A percentile compares a stretch with the other conserved stretches of the same genome.
Conservation (phyloP, 2,329 filamentous ascomycete species). For the Parastagonospora nodorum region DNA sequence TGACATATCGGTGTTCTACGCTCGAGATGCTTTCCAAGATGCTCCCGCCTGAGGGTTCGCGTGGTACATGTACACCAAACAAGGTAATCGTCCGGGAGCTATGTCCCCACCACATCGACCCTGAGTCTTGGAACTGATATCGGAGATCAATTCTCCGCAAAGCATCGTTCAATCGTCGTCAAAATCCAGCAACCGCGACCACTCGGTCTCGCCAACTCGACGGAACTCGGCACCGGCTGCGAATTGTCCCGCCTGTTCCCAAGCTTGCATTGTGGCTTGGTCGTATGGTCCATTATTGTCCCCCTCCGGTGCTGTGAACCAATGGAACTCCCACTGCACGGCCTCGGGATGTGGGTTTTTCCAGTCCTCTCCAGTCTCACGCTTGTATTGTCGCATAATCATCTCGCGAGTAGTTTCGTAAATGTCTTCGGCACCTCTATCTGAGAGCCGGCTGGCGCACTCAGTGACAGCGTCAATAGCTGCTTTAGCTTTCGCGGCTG, state of each 20-base stretch:
- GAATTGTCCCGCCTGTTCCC: constrained; percentile 93
- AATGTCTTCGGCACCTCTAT: constrained; percentile 82
- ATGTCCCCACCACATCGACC: too few species aligned
- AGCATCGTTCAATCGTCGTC: constrained; percentile 21
- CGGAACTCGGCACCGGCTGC: constrained; percentile 75
- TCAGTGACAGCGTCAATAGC: constrained; percentile 84
- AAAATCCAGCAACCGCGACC: constrained; percentile 50
- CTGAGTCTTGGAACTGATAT: too few species aligned
- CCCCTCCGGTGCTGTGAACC: constrained; percentile 85
- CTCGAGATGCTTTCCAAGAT: too few species aligned
- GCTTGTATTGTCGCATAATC: constrained; percentile 79
- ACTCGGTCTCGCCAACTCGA: constrained; percentile 48
- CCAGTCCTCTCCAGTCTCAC: constrained; percentile 90
- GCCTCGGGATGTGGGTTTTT: constrained; percentile 54
- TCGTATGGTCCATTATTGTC: constrained; percentile 87
- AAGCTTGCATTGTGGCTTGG: constrained; percentile 81
- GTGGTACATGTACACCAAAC: too few species aligned
- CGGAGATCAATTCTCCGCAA: background rate
- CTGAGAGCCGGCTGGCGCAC: constrained; percentile 84
- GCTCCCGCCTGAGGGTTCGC: too few species aligned
- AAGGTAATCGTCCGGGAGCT: too few species aligned
- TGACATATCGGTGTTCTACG: too few species aligned
- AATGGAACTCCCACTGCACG: constrained; percentile 84
- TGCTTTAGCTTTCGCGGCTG: constrained; percentile 70
- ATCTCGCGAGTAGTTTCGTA: constrained; percentile 88